Percentiles rank a stretch among this genome's conserved stretches.
Evolutionary conservation across 257 asterid species (phyloP).

Genomic region (Solanum ossicruentum): DNA sequence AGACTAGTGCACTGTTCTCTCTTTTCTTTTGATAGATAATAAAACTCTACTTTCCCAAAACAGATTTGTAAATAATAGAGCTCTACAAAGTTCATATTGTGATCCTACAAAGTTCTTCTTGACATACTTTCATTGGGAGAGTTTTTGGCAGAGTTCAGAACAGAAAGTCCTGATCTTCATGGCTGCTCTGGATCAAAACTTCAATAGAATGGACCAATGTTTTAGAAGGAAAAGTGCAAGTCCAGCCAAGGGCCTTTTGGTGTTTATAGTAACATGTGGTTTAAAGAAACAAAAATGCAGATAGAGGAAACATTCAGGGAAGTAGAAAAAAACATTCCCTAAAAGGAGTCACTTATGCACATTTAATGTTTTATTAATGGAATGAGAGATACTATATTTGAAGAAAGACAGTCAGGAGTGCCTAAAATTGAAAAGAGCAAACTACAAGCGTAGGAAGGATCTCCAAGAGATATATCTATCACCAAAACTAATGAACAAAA

Average conservation of each 20-base stretch:
- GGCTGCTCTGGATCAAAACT: neutral
- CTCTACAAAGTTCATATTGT: neutral
- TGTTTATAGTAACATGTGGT: neutral
- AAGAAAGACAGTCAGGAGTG: neutral
- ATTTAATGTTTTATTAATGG: neutral
- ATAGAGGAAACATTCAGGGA: neutral
- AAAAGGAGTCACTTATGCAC: neutral
- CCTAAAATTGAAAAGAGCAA: neutral
- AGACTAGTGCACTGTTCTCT: neutral
- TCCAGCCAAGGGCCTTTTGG: neutral
- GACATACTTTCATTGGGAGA: neutral
- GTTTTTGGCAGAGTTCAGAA: neutral
- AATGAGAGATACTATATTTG: neutral
- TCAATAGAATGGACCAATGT: neutral
- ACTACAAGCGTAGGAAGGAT: neutral
- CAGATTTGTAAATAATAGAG: neutral
- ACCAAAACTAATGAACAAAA: neutral
- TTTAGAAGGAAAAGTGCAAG: neutral
- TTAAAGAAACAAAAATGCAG: neutral
- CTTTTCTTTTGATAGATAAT: neutral
- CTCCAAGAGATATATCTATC: neutral
- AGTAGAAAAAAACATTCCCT: neutral
- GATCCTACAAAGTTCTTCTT: neutral
- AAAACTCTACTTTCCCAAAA: neutral
- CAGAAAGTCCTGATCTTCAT: neutral